Percentiles rank a stretch among this genome's conserved stretches.
phyloP scores from a whole-genome alignment of 2,329 filamentous ascomycete genomes.

The Aspergillus pseudoterreus region DNA sequence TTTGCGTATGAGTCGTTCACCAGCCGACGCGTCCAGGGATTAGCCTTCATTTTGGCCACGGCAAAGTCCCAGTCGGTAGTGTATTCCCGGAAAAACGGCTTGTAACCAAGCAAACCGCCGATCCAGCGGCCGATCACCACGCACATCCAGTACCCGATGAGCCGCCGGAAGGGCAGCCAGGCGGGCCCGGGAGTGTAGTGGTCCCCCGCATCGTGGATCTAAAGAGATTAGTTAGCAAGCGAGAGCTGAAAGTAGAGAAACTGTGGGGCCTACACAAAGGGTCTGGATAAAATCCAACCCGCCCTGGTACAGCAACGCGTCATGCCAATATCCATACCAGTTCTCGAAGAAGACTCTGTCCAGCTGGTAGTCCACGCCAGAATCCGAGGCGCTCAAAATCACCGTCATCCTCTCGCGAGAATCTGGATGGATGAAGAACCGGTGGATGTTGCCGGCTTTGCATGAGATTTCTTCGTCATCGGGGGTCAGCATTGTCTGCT shows the following conservation, averaged over 20 bases:
- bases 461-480: slow-evolving; percentile 6
- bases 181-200: slow-evolving; percentile 6
- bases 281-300: slow-evolving; percentile 12
- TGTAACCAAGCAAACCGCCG: slow-evolving; percentile 9
- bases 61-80: slow-evolving; percentile 13
- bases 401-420: slow-evolving; percentile 11
- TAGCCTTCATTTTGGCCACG: slow-evolving; percentile 7
- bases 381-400: slow-evolving; percentile 12
- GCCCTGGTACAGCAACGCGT: slow-evolving; percentile 10
- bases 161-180: slow-evolving; percentile 11
- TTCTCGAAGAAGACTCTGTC: slow-evolving; percentile 16
- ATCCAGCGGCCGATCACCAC: slow-evolving; percentile 4
- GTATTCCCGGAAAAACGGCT: slow-evolving; percentile 11
- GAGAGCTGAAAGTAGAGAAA: not conserved
- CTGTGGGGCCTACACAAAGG: slow-evolving; percentile 1
- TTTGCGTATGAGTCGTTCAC: not conserved
- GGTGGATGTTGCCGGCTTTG: slow-evolving; percentile 9
- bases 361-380: slow-evolving; percentile 12
- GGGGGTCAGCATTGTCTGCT: slow-evolving; percentile 2
- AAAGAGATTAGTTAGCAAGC: not conserved
- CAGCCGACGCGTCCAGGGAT: not conserved
- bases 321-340: slow-evolving; percentile 17
- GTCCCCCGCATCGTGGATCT: slow-evolving; percentile 13
- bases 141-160: slow-evolving; percentile 1
- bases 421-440: slow-evolving; percentile 12